These are phyloP conservation scores for Colletotrichum echinochloae DNA, from an alignment of 2,329 filamentous ascomycete species.

Conservation along the genomic window DNA sequence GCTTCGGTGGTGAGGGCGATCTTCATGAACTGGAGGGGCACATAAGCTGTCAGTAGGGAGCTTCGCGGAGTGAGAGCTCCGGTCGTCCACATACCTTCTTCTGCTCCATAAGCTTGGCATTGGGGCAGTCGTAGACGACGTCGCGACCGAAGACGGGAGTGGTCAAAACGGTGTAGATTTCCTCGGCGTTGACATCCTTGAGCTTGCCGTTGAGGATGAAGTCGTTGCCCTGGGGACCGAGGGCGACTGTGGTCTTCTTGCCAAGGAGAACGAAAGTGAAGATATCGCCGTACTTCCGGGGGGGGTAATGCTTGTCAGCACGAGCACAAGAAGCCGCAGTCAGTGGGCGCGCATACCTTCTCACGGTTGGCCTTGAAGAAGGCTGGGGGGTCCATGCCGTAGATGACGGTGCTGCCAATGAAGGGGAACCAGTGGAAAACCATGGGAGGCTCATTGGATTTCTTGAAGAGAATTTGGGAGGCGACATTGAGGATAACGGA, in stretches of 20 bases:
- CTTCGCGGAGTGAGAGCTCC: conserved; percentile 1
- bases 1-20: conserved; percentile 81
- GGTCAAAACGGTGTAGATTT: conserved; percentile 85
- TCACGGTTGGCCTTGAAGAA: conserved; percentile 84
- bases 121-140: conserved; percentile 92
- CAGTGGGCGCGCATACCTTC: conserved; percentile 69
- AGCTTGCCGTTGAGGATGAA: conserved; percentile 93
- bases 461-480: conserved; percentile 83
- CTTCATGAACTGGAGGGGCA: conserved; percentile 76
- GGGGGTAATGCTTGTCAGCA: conserved; percentile 20
- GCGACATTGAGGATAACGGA: conserved; percentile 83
- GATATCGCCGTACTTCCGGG: conserved; percentile 80
- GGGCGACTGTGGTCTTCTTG: conserved; percentile 87
- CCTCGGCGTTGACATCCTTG: conserved; percentile 90
- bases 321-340: neutral
- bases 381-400: conserved; percentile 91
- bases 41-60: conserved; percentile 38
- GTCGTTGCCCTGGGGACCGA: conserved; percentile 86
- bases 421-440: conserved; percentile 87
- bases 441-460: conserved; percentile 82
- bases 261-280: conserved; percentile 91
- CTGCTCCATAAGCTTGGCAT: conserved; percentile 94
- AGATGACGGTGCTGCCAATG: conserved; percentile 90
- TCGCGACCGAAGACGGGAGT: conserved; percentile 82
- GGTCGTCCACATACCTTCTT: conserved; percentile 78